phyloP scores from a whole-genome alignment of 345 rosid species.

The Lepidium aucheri region DNA sequence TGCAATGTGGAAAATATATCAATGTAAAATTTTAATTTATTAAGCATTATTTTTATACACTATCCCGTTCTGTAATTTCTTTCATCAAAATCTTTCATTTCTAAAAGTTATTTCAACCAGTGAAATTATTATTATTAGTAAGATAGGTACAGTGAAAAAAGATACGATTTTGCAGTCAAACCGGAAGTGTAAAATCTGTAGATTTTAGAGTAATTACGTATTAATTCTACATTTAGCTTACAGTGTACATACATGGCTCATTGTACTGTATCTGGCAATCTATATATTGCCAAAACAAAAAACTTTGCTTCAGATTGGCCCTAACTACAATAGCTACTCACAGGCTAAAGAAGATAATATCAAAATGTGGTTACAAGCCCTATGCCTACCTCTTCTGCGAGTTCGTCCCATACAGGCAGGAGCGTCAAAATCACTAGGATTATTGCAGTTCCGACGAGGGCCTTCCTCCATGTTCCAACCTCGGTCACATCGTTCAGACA shows the following conservation, averaged over 20 bases:
- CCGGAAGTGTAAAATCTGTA: background rate
- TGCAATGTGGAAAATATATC: no score
- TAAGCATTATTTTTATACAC: no score
- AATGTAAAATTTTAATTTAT: no score
- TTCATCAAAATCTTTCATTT: no score
- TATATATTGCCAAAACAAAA: background rate
- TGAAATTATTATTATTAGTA: no score
- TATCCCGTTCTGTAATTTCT: no score
- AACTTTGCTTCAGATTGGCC: background rate
- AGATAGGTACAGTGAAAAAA: no score
- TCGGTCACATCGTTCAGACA: slow-evolving; percentile 89
- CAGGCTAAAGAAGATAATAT: background rate
- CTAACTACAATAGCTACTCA: slow-evolving; percentile 12
- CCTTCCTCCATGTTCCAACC: slow-evolving; percentile 91
- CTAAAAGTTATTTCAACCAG: no score
- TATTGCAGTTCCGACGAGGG: slow-evolving; percentile 42
- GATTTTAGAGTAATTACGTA: background rate
- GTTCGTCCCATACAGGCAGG: slow-evolving; percentile 87
- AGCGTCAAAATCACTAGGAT: slow-evolving; percentile 62
- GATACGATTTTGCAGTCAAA: background rate
- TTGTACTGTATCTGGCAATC: background rate
- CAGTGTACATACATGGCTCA: slow-evolving; percentile 5
- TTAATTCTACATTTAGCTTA: background rate
- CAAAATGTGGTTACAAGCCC: slow-evolving; percentile 72
- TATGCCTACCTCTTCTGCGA: slow-evolving; percentile 91